These are phyloP conservation scores for Penicillium hesseltinei DNA, from an alignment of 2,329 filamentous ascomycete species.

Conservation along the genomic window DNA sequence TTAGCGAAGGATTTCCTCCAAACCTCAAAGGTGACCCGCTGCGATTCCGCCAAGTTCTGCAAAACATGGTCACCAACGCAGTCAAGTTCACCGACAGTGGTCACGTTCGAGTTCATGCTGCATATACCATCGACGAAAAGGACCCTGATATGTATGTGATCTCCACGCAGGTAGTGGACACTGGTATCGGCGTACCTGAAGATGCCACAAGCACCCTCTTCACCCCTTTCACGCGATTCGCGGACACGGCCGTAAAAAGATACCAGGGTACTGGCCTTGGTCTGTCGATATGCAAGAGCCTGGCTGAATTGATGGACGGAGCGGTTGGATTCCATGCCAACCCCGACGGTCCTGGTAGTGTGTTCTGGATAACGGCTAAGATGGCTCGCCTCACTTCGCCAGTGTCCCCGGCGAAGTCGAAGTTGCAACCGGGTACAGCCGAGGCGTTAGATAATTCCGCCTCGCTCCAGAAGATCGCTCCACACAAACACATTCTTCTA, in stretches of 20 bases:
- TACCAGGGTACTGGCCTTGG: conserved; percentile 59
- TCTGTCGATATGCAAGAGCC: conserved; percentile 57
- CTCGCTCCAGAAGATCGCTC: conserved; percentile 39
- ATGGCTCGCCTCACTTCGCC: conserved; percentile 40
- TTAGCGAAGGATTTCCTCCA: conserved; percentile 48
- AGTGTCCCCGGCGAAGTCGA: conserved; percentile 30
- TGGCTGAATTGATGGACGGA: conserved; percentile 58
- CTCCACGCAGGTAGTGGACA: conserved; percentile 54
- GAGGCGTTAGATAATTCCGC: conserved; percentile 20
- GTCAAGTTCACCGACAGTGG: conserved; percentile 62
- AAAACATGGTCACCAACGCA: conserved; percentile 61
- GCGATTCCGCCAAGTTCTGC: conserved; percentile 61
- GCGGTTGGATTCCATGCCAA: conserved; percentile 49
- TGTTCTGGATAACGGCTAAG: conserved; percentile 53
- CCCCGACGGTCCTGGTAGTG: conserved; percentile 47
- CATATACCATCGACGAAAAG: conserved; percentile 43
- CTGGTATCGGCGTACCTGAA: conserved; percentile 54
- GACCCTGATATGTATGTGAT: conserved; percentile 44
- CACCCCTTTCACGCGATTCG: conserved; percentile 57
- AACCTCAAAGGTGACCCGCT: conserved; percentile 57
- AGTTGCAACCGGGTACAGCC: conserved; percentile 13
- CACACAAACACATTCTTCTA: conserved; percentile 41
- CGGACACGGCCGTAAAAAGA: conserved; percentile 52
- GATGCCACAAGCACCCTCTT: conserved; percentile 51
- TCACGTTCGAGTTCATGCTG: conserved; percentile 48